Evolutionary conservation across 176 grass and related monocot species (phyloP).

Genomic region (Melocanna baccifera): DNA sequence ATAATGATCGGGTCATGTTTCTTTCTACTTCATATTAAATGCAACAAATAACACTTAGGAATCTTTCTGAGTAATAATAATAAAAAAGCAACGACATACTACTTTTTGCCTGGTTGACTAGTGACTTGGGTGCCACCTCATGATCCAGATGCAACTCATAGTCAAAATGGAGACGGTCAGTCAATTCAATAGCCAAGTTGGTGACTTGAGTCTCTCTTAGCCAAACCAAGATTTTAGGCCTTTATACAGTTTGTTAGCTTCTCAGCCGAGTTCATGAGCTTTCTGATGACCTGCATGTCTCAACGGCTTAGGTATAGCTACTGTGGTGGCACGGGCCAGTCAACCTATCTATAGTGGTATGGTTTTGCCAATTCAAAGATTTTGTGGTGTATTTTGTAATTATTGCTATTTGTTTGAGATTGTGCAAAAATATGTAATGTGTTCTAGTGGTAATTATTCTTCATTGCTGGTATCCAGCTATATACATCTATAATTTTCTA

Average conservation of each 20-base stretch:
- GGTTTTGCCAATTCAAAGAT: neutral
- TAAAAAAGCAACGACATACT: neutral
- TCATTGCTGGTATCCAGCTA: neutral
- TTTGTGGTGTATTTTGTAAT: neutral
- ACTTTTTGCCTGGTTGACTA: neutral
- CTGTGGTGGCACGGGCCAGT: neutral
- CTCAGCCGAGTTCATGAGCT: neutral
- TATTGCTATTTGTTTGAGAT: neutral
- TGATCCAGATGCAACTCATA: conserved; percentile 17
- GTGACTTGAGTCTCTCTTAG: conserved; percentile 5
- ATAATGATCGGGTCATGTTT: conserved; percentile 26
- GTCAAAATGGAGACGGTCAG: neutral
- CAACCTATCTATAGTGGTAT: neutral
- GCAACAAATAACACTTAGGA: neutral
- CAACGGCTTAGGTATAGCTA: neutral
- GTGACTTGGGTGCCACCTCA: neutral
- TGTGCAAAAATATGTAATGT: neutral
- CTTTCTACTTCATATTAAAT: conserved; percentile 10
- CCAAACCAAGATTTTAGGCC: neutral
- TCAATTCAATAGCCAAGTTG: neutral
- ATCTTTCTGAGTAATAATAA: neutral
- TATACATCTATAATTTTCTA: conserved; percentile 2
- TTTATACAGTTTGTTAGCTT: neutral
- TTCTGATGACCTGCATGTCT: conserved; percentile 3
- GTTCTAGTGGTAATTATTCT: conserved; percentile 1